Percentiles rank a stretch among this genome's conserved stretches.
Evolutionary conservation across 2,329 filamentous ascomycete genomes (phyloP).

Genomic region (Zymoseptoria tritici): DNA sequence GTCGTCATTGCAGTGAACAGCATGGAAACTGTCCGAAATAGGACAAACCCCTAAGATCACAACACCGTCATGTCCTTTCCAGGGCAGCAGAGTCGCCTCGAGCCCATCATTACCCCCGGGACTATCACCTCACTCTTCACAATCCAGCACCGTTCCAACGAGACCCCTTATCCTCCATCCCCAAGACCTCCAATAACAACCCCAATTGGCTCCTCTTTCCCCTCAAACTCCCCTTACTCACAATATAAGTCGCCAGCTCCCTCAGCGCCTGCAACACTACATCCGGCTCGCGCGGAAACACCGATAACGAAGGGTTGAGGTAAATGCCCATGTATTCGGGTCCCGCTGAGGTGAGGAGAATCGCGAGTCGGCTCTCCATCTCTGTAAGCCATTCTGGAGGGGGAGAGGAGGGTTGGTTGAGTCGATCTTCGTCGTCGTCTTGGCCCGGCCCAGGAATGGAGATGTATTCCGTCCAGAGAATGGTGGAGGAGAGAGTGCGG

Average conservation of each 20-base stretch:
- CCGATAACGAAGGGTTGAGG: constrained; percentile 5
- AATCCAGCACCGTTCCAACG: constrained; percentile 8
- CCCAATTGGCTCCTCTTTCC: constrained; percentile 8
- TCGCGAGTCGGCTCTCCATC: constrained; percentile 5
- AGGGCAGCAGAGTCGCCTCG: no score
- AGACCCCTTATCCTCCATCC: constrained; percentile 13
- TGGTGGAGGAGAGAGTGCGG: constrained; percentile 7
- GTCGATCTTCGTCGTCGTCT: not conserved
- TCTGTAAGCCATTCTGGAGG: constrained; percentile 11
- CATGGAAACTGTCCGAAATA: no score
- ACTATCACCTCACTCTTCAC: not conserved
- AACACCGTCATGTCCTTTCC: no score
- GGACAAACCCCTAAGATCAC: no score
- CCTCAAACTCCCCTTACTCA: constrained; percentile 7
- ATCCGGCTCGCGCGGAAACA: constrained; percentile 5
- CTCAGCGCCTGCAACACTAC: constrained; percentile 10
- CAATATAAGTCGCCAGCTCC: constrained; percentile 6
- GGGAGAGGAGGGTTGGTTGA: not conserved
- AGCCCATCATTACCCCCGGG: no score
- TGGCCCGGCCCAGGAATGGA: constrained; percentile 4
- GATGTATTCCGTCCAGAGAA: constrained; percentile 14
- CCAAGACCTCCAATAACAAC: constrained; percentile 14
- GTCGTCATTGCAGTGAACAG: no score
- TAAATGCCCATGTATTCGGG: constrained; percentile 1
- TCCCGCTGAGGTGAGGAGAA: constrained; percentile 11